Evolutionary conservation across 768 basidiomycete species (phyloP), one percentile per base, ranked within the genome.

Genomic region (Pluteus cervinus): DNA sequence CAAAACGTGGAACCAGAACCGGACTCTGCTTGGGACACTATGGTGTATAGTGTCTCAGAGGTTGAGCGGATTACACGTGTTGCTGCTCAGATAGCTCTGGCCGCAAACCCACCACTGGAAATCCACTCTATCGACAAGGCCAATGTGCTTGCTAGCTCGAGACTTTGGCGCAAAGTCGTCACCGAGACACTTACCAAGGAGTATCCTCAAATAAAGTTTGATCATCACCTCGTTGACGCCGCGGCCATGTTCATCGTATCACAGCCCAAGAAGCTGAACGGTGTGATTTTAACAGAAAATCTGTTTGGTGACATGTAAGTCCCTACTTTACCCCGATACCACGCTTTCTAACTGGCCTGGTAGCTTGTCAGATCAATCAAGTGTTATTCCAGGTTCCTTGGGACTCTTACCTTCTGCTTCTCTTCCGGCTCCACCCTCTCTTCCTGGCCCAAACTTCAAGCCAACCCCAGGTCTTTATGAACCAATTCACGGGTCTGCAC

Each of bases 91-190:
- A 86, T 98, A 49, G 93, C 96, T 14, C 61, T 91, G 35, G 68
- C 82, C 16, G 63, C 78, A 4, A 71, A 85, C 54, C 96, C 96
- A 4, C 91, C 93, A 14, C 71, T 94, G 32, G 72, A 79, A 15
- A 81, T 99, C 41, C 88, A 90, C 61, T 94, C 91, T 1, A 71
- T 99, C 58, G 96, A 99, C 71, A 99, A 99, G 65, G 96, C 96
- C 37, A 99, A 99, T 62, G 96, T 99, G 15, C 79, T 99, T 39
- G 96, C 96, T 16, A 87, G 79, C 54, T 94, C 90, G 24, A 69
- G 96, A 33, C 67, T 99, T 28, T 99, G 96, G 96, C 69, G 96
- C 41, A 91, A 82, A 58, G 86, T 89, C 15, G 94, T 96, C 37
- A 84, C 77, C 2, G 89, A 96, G 54, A 81, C 86, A 2, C 60